Conservation (phyloP, 441 rosid genomes). For the Omphalea diandra region DNA sequence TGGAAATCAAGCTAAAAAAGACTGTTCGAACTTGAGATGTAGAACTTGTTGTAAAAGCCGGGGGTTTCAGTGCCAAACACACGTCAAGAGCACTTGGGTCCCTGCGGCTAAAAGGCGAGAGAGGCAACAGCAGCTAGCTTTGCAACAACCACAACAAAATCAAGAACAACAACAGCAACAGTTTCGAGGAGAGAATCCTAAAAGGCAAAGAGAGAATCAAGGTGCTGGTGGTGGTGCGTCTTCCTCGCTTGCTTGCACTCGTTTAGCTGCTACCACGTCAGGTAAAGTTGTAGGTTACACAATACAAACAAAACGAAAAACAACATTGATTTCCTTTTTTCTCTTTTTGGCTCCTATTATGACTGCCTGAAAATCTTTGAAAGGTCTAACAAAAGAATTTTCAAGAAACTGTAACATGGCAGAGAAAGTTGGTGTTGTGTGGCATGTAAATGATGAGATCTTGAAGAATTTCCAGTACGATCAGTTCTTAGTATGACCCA, state of each 20-base stretch:
- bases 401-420: constrained; percentile 26
- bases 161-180: constrained; percentile 30
- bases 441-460: constrained; percentile 30
- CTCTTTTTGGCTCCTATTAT: background rate
- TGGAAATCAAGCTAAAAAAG: constrained; percentile 98
- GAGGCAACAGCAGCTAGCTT: constrained; percentile 62
- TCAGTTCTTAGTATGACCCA: constrained; percentile 13
- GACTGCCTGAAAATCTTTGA: background rate
- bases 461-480: constrained; percentile 22
- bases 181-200: constrained; percentile 50
- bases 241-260: constrained; percentile 50
- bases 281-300: constrained; percentile 40
- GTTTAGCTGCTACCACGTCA: constrained; percentile 42
- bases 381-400: constrained; percentile 20
- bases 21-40: constrained; percentile 75
- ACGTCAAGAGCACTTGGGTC: constrained; percentile 98
- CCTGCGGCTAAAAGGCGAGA: constrained; percentile 95
- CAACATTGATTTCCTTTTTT: background rate
- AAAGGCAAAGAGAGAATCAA: constrained; percentile 61
- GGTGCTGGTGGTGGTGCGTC: too few relatives aligned
- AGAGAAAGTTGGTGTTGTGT: constrained; percentile 20
- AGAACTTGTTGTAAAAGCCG: constrained; percentile 97
- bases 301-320: constrained; percentile 20
- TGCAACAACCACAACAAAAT: constrained; percentile 40
- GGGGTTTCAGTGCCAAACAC: constrained; percentile 90